Evolutionary conservation across 2,329 filamentous ascomycete species (phyloP), one percentile per base, ranked within the genome.

Genomic region (Clonostachys solani): DNA sequence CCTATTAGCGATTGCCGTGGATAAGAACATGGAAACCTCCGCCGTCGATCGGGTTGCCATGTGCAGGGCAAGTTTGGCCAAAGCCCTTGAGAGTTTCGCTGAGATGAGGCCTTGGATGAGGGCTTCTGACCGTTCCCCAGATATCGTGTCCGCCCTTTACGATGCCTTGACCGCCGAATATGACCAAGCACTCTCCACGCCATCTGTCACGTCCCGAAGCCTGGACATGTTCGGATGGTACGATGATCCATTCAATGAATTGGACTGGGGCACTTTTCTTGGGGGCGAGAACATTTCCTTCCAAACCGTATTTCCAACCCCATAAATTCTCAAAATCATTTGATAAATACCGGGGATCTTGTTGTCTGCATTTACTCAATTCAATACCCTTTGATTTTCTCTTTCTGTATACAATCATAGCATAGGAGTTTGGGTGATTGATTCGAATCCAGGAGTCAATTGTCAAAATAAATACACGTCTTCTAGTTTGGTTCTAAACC

Each of bases 51-150:
- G 42, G 10, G 47, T 59, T 10, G 44, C 45, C 4, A 40, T 43
- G 8, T 60, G 57, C 55, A 53, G 53, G 37, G 51, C 53, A 8
- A 57, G 55, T 43, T 44, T 60, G 9, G 48, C 49, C 37, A 60
- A 59, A 42, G 57, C 56, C 3, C 49, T 57, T 10, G 52, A 55
- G 15, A 53, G 55, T 6, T 60, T 60, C 41, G 47, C 51, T 5
- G 57, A 60, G 47, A 61, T 60, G 57, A 49, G 56, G n/a, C 52
- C 57, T 1, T 59, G 55, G 56, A 60, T 60, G 57, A 54, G 57
- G 3, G 38, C 52, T 13, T 58, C 56, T 2, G 58, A 60, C 38
- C 54, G 54, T 40, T 54, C 57, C 1, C 58, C 57, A 2, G 57
- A 60, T 23, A 57, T 58, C 6, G 51, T 60, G 16, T 50, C 57